Conservation (phyloP, 345 rosid species). For the Populus euphratica region DNA sequence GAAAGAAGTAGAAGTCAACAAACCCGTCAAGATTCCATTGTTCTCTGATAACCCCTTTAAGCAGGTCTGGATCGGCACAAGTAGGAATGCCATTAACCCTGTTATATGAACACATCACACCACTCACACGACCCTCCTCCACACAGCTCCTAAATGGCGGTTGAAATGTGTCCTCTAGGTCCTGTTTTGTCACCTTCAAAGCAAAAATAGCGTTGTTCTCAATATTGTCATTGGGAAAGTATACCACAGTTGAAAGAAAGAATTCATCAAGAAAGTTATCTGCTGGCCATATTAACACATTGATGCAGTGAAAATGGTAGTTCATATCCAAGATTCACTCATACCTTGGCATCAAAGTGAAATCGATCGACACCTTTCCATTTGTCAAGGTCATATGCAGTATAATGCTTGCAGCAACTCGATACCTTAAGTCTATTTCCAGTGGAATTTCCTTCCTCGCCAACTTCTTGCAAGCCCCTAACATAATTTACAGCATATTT, state of each 20-base stretch:
- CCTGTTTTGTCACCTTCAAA: slow-evolving; percentile 75
- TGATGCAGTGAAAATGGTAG: background rate
- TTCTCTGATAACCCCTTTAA: slow-evolving; percentile 38
- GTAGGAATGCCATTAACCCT: slow-evolving; percentile 83
- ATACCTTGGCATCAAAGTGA: slow-evolving; percentile 74
- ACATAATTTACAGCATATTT: slow-evolving; percentile 75
- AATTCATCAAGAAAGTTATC: background rate
- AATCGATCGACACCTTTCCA: slow-evolving; percentile 82
- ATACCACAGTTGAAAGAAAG: background rate
- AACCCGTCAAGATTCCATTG: slow-evolving; percentile 26
- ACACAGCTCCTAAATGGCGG: slow-evolving; percentile 79
- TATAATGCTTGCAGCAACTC: slow-evolving; percentile 83
- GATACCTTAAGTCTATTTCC: slow-evolving; percentile 56
- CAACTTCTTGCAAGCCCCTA: slow-evolving; percentile 67
- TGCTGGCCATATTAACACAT: background rate
- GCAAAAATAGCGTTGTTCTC: background rate
- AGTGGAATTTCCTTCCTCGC: slow-evolving; percentile 30
- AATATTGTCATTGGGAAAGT: background rate
- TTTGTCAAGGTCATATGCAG: slow-evolving; percentile 82
- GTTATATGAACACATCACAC: slow-evolving; percentile 92
- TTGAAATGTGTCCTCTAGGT: slow-evolving; percentile 69
- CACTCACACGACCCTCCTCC: slow-evolving; percentile 70
- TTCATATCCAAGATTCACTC: background rate
- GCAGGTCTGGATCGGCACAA: slow-evolving; percentile 73
- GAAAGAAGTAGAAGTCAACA: background rate